Base-by-base conservation (phyloP, 768 basidiomycete species). In the Cystofilobasidium ferigula region DNA sequence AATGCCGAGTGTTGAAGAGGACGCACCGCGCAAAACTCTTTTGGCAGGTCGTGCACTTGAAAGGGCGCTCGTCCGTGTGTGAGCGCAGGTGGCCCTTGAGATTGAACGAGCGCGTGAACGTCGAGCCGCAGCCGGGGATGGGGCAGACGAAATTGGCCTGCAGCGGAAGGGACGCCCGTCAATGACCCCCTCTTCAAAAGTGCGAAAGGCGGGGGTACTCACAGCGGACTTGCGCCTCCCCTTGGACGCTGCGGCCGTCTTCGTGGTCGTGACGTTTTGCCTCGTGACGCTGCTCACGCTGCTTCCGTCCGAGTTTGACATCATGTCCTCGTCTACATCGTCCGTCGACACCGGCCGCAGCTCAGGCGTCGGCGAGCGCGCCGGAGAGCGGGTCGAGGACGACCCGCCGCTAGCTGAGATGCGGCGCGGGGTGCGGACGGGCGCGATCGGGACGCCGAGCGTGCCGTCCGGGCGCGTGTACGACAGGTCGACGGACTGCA, bases 31-130 rank as follows among this genome's bases (percentile, higher is more conserved):
- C 40, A 20, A 62, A 62, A 72, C 74, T 58, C 77, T 95, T 94
- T 32, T 85, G 86, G 73, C 92, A 97, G 28, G 90, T 94, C 72
- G 88, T 86, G 78, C 92, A 97, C 75, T 86, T 84, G 81, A 91
- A 97, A 36, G 92, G 92, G 69, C 90, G 86, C 76, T 94, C 90
- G 75, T 93, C 92, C 68, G 88, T 91, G 72, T 95, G 93, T 18
- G 88, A 90, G 47, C 93, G 87, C 71, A 95, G 81, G 73, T 97
- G 93, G n/a, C 93, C 93, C 75, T 92, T 91, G 65, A 95, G 75
- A 74, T 95, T 95, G 79, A 95, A 95, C 0, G 56, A 57, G 68
- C 71, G 63, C 47, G 93, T 95, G 71, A 92, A 92, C 5, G 89
- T 89, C 71, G 86, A 87, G 43, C 85, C 86, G 76, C 89, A 91